Conservation (phyloP, 1,284 basidiomycete genomes). For the Megacollybia platyphylla region DNA sequence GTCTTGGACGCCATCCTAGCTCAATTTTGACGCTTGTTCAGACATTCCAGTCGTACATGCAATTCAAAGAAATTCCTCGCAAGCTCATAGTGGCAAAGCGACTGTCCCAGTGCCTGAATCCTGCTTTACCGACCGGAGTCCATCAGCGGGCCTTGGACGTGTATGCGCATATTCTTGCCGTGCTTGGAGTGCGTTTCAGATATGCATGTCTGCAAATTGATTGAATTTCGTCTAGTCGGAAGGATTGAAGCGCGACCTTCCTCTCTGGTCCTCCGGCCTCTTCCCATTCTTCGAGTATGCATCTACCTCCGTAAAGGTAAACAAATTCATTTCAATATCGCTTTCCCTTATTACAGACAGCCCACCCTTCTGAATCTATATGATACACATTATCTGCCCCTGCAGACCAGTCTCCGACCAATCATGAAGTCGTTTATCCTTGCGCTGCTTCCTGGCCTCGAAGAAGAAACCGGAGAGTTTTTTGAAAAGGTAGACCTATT, state of each 20-base stretch:
- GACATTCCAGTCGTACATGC: slow-evolving; percentile 86
- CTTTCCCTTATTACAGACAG: slow-evolving; percentile 19
- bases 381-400: slow-evolving; percentile 82
- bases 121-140: slow-evolving; percentile 91
- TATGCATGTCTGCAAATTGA: slow-evolving; percentile 2
- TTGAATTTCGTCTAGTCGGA: slow-evolving; percentile 46
- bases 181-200: slow-evolving; percentile 67
- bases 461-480: slow-evolving; percentile 94
- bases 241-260: slow-evolving; percentile 78
- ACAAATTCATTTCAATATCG: slow-evolving; percentile 8
- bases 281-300: slow-evolving; percentile 99
- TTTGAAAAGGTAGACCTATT: slow-evolving; percentile 70
- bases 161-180: slow-evolving; percentile 82
- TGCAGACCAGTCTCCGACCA: slow-evolving; percentile 75
- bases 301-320: slow-evolving; percentile 84
- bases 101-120: slow-evolving; percentile 92
- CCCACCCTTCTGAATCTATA: slow-evolving; percentile 81
- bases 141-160: slow-evolving; percentile 95
- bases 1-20: slow-evolving; percentile 1
- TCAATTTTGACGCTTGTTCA: slow-evolving; percentile 16
- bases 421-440: slow-evolving; percentile 91
- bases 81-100: slow-evolving; percentile 94
- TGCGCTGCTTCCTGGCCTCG: slow-evolving; percentile 84
- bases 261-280: slow-evolving; percentile 91
- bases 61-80: slow-evolving; percentile 91